Conservation (phyloP, 2,329 filamentous ascomycete species). For the Parasarocladium wereldwijsianum region DNA sequence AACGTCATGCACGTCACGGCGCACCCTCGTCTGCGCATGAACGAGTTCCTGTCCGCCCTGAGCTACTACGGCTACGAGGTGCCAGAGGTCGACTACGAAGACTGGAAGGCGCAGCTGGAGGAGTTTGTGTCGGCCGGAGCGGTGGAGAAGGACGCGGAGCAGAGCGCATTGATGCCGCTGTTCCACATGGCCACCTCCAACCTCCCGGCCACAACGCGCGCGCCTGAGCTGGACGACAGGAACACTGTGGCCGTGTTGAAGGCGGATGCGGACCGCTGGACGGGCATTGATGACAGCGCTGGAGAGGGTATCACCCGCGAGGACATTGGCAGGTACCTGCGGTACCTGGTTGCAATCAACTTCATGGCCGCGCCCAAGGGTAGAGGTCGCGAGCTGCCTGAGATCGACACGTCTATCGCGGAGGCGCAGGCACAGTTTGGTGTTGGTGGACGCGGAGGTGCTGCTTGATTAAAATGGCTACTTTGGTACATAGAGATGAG, state of each 20-base stretch:
- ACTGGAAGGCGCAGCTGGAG: slow-evolving; percentile 13
- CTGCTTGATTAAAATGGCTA: no score
- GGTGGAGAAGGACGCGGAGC: slow-evolving; percentile 10
- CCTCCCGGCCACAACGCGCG: slow-evolving; percentile 51
- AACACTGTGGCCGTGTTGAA: slow-evolving; percentile 52
- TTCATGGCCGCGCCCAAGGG: slow-evolving; percentile 16
- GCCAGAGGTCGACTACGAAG: slow-evolving; percentile 54
- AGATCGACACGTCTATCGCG: slow-evolving; percentile 8
- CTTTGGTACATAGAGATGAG: no score
- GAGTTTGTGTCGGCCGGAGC: slow-evolving; percentile 9
- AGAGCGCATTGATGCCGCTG: slow-evolving; percentile 38
- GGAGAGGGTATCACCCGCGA: slow-evolving; percentile 18
- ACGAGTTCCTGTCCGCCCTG: slow-evolving; percentile 58
- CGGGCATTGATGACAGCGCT: slow-evolving; percentile 38
- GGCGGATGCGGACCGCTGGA: slow-evolving; percentile 44
- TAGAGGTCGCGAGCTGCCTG: slow-evolving; percentile 12
- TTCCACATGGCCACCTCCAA: slow-evolving; percentile 60
- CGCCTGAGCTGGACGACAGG: slow-evolving; percentile 50
- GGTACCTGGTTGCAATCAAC: slow-evolving; percentile 14
- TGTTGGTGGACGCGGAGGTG: slow-evolving; percentile 12
- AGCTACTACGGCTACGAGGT: slow-evolving; percentile 59
- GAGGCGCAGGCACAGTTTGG: slow-evolving; percentile 10
- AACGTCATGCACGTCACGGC: slow-evolving; percentile 64
- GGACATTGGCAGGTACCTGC: slow-evolving; percentile 13
- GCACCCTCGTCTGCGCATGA: slow-evolving; percentile 65